Evolutionary conservation across 345 rosid genomes (phyloP).

Genomic region (Cardamine occulta): DNA sequence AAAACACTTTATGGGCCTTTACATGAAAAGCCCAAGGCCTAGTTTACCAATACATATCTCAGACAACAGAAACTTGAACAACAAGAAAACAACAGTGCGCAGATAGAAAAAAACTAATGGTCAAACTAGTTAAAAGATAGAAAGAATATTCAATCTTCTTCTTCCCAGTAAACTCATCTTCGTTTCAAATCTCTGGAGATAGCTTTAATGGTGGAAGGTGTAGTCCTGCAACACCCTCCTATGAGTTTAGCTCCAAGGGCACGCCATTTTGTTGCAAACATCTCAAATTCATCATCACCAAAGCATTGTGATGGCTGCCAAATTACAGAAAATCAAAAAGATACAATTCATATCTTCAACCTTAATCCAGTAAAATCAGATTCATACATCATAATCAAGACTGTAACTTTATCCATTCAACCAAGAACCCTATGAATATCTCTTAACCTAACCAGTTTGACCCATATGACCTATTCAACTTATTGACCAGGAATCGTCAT

Average conservation of each 20-base stretch:
- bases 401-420: not conserved
- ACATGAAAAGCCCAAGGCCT: conserved; percentile 22
- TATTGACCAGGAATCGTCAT: not conserved
- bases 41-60: conserved; percentile 19
- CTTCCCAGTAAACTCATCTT: conserved; percentile 37
- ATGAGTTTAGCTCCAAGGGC: conserved; percentile 80
- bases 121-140: conserved; percentile 12
- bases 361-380: not conserved
- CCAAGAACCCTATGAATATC: not conserved
- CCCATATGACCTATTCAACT: conserved; percentile 4
- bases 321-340: not conserved
- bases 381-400: not conserved
- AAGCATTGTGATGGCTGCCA: conserved; percentile 83
- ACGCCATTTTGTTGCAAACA: conserved; percentile 69
- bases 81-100: conserved; percentile 28
- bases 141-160: conserved; percentile 16
- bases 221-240: conserved; percentile 88
- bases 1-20: not conserved
- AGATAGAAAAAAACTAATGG: not conserved
- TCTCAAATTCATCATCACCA: conserved; percentile 66
- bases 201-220: conserved; percentile 73
- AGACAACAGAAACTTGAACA: conserved; percentile 22
- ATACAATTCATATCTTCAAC: not conserved
- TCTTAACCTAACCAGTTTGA: not conserved
- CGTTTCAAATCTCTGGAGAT: conserved; percentile 62